Conservation (phyloP, 352 stramenopile genomes). For the Phytophthora constricta region DNA sequence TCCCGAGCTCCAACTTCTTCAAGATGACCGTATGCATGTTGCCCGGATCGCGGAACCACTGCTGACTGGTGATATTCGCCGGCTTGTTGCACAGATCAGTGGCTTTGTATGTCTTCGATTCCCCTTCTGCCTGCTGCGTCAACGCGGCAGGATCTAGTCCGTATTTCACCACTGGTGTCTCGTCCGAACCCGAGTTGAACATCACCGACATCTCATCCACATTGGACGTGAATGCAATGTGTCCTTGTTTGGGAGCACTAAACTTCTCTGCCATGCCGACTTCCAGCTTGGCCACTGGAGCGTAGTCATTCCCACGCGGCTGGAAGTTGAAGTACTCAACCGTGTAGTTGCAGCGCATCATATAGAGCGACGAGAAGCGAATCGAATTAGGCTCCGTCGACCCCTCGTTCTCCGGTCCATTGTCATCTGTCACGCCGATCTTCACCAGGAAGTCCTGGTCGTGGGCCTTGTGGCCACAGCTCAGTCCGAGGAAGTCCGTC, state of each 20-base stretch:
- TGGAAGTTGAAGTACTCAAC: slow-evolving; percentile 71
- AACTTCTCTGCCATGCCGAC: slow-evolving; percentile 69
- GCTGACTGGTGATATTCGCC: slow-evolving; percentile 66
- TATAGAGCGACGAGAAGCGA: slow-evolving; percentile 71
- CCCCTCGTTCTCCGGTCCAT: slow-evolving; percentile 29
- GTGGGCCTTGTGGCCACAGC: slow-evolving; percentile 62
- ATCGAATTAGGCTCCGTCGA: slow-evolving; percentile 40
- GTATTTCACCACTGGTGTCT: slow-evolving; percentile 59
- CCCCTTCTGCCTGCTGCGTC: slow-evolving; percentile 36
- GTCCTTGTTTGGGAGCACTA: slow-evolving; percentile 68
- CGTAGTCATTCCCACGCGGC: slow-evolving; percentile 46
- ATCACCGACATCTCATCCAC: slow-evolving; percentile 79
- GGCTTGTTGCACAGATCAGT: slow-evolving; percentile 69
- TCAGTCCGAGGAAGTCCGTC: slow-evolving; percentile 74
- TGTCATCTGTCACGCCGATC: slow-evolving; percentile 38
- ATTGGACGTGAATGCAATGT: slow-evolving; percentile 63
- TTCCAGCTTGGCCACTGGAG: slow-evolving; percentile 43
- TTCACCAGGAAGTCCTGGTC: slow-evolving; percentile 63
- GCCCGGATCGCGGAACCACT: slow-evolving; percentile 76
- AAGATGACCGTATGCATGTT: slow-evolving; percentile 86
- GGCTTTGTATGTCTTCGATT: slow-evolving; percentile 69
- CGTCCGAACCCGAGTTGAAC: slow-evolving; percentile 74
- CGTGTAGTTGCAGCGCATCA: slow-evolving; percentile 80
- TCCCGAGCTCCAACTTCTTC: slow-evolving; percentile 41
- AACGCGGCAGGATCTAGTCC: slow-evolving; percentile 40